Evolutionary conservation across 495 filamentous ascomycete species (phyloP), one percentile per base, ranked within the genome.

Genomic region (Thozetella sp.): DNA sequence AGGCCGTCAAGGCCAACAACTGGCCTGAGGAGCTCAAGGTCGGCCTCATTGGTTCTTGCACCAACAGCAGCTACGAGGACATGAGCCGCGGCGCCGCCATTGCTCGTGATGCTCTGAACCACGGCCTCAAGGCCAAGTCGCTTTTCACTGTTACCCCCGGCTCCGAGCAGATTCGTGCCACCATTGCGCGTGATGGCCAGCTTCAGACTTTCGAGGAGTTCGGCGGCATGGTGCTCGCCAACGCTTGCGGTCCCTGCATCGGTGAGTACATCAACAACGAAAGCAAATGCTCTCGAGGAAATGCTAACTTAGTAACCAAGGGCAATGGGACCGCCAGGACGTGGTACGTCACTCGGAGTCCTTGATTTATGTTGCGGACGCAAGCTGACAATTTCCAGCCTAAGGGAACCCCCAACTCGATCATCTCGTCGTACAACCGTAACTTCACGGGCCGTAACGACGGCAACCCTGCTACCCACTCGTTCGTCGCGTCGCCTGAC

Each of bases 391-490:
- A n/a, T n/a, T n/a, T n/a, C n/a, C n/a, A n/a, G n/a, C n/a, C n/a
- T n/a, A n/a, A n/a, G n/a, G n/a, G n/a, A n/a, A n/a, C n/a, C n/a
- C n/a, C 91, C 59, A 97, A 97, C 84, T 94, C 93, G 19, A 97
- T 97, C 76, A 84, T 97, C 72, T 96, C 91, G 30, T 97, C 93
- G 45, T 95, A 97, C 86, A 97, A 96, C 87, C 93, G 95, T 79
- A 99, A 99, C 87, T 99, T 99, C 83, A 98, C 94, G 67, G 95
- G 95, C 65, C 93, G 95, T 78, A 99, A 99, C 79, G 95, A 99
- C 68, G 95, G 94, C 67, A 99, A 99, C 85, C 96, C 95, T 45
- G 93, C 95, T 53, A 99, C 95, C 60, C 95, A 98, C 82, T 90
- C 94, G 61, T 99, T 99, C 78, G 96, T 99, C 66, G 89, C 95